Base-by-base conservation (phyloP, 192 early-diverging fungal genomes). In the Coemansia sp. region DNA sequence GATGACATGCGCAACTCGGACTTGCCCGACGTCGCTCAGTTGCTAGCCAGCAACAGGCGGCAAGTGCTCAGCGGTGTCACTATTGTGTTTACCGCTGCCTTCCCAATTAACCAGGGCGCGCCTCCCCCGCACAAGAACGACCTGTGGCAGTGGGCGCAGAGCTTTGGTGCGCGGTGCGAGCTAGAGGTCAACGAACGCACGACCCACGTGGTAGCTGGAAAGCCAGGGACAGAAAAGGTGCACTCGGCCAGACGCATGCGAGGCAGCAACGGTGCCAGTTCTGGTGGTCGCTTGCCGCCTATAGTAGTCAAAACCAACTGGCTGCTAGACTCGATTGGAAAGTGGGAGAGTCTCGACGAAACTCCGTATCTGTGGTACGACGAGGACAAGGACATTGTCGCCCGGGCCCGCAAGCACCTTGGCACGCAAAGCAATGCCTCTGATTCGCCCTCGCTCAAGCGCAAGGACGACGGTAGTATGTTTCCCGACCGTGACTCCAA, bases 181-280 rank as follows among this genome's bases (percentile, higher is more conserved):
- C 67, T 68, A 0, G 86, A 92, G 8, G 48, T 96, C 14, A 82
- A 73, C 18, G 63, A 65, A 6, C 66, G 73, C 18, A 87, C 92
- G 8, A 98, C 97, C 0, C 97, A 99, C 70, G 83, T 99, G 9
- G 87, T 99, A 39, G 92, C 95, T 13, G 87, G 87, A 6, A 91
- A 93, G 87, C 80, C 71, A 10, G 87, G 89, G 10, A 92, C 93
- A 0, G 85, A 78, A 38, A 95, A 97, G 79, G 92, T 91, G 3
- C 86, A 87, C 21, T 75, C 81, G 33, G 94, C 93, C 0, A 66
- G 72, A 41, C 64, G 75, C 33, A 72, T 75, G 45, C 68, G 62
- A 13, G 6, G 70, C 26, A 69, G 59, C 42, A 82, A 59, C 36
- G 81, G 89, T 35, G 88, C 89, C 0, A 76, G 83, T 26, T 67